Evolutionary conservation across 495 filamentous ascomycete genomes (phyloP), one percentile per base, ranked within the genome.

Genomic region (Podospora pseudopauciseta): DNA sequence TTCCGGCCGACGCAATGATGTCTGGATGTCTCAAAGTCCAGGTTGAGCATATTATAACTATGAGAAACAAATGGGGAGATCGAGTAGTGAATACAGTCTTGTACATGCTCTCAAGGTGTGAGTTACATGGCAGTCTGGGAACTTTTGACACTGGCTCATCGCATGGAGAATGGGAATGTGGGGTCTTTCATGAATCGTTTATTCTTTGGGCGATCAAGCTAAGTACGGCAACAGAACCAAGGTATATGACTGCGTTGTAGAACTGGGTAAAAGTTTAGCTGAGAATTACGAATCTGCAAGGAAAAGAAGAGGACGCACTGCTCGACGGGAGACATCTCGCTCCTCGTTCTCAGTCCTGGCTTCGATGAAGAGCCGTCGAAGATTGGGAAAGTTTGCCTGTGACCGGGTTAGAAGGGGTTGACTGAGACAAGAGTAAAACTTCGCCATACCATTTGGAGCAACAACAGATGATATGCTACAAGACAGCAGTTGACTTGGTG

Each of bases 181-280:
- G 60, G 16, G 30, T 23, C 16, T n/a, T 76, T 74, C 71, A 80
- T n/a, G 71, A 65, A 34, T 79, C 80, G 68, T 85, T 84, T 77
- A 85, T 82, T 75, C 76, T 81, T 74, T 99, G 96, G 20, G 92
- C 94, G 68, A 93, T 87, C 68, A 97, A 82, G 75, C 94, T 96
- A 82, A 97, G 96, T 66, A 95, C 88, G 2, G 92, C 93, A 39
- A 97, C 91, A 0, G 94, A 97, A 4, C 93, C 94, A 78, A 98
- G 91, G 80, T 98, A 99, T 2, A 98, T 84, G 2, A 97, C 92
- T 3, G 97, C 86, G 74, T 98, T 98, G 82, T 98, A 99, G 79
- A 99, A 99, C 95, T 97, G 75, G 11, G 32, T 4, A 5, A 19
- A 5, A 27, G 44, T 59, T 77, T 57, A 74, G 60, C 44, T 57